A percentile compares a stretch with the other conserved stretches of the same genome.
These are phyloP conservation scores for Datisca glomerata DNA, from an alignment of 306 rosid genomes.

Conservation along the genomic window DNA sequence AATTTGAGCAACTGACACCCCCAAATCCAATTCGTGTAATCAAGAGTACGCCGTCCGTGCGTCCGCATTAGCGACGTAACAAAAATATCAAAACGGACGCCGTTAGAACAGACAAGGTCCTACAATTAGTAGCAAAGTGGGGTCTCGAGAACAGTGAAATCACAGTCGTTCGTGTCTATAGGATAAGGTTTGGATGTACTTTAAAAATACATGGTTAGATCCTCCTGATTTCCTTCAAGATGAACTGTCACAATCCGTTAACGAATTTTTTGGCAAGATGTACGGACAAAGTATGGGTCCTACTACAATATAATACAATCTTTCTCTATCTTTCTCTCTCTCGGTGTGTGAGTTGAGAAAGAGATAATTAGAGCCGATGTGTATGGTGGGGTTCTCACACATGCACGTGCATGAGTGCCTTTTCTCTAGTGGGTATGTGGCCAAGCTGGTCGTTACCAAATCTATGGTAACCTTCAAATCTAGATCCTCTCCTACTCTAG, in stretches of 20 bases:
- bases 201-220: conserved; percentile 22
- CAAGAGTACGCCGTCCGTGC: too few species aligned
- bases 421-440: conserved; percentile 18
- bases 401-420: conserved; percentile 70
- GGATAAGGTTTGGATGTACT: conserved; percentile 40
- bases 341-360: too few species aligned
- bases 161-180: too few species aligned
- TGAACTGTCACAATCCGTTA: conserved; percentile 35
- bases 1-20: too few species aligned
- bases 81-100: conserved; percentile 1
- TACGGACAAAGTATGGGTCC: conserved; percentile 34
- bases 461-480: too few species aligned
- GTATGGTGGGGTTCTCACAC: conserved; percentile 55
- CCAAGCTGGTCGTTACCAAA: too few species aligned
- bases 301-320: conserved; percentile 20
- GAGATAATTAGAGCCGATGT: conserved; percentile 66
- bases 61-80: too few species aligned
- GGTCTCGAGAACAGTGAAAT: too few species aligned
- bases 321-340: neutral
- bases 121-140: too few species aligned
- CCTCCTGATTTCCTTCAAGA: conserved; percentile 12
- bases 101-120: neutral
- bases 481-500: too few species aligned
- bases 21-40: too few species aligned
- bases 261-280: conserved; percentile 25